These are phyloP conservation scores for Umbelopsis isabellina DNA, from an alignment of 192 early-diverging fungal genomes.

Conservation along the genomic window DNA sequence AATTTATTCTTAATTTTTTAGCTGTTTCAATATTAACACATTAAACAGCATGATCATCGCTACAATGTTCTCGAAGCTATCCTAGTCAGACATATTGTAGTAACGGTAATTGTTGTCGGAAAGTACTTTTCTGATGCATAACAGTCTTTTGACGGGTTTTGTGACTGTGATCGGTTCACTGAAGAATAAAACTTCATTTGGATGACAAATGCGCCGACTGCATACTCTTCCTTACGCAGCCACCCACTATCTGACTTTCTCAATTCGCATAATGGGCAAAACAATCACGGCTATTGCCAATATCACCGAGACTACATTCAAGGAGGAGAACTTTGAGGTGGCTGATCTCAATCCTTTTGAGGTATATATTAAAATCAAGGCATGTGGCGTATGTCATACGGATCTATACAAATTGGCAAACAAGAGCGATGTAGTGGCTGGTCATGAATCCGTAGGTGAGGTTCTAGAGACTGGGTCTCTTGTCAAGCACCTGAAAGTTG, in stretches of 20 bases:
- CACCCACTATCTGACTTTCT: not conserved
- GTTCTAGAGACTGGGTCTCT: slow-evolving; percentile 62
- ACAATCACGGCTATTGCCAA: slow-evolving; percentile 20
- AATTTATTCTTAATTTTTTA: too few species aligned
- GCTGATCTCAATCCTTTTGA: slow-evolving; percentile 8
- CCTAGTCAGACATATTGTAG: too few species aligned
- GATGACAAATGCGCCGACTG: too few species aligned
- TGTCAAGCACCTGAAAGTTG: slow-evolving; percentile 56
- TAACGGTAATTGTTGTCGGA: too few species aligned
- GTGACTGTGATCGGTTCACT: too few species aligned
- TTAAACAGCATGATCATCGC: too few species aligned
- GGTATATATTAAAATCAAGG: slow-evolving; percentile 27
- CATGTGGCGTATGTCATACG: slow-evolving; percentile 30
- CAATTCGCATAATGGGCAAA: slow-evolving; percentile 8
- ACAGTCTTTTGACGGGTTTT: too few species aligned
- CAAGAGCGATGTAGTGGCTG: slow-evolving; percentile 24
- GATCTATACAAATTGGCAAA: slow-evolving; percentile 26
- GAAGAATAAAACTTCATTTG: too few species aligned
- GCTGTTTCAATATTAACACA: too few species aligned
- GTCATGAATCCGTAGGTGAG: slow-evolving; percentile 73
- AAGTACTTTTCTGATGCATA: too few species aligned
- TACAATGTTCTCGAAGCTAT: too few species aligned
- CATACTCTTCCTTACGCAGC: too few species aligned
- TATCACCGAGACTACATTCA: slow-evolving; percentile 10
- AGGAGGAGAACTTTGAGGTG: slow-evolving; percentile 13